Evolutionary conservation across 441 rosid genomes (phyloP).

Genomic region (Pelargonium citronellum): DNA sequence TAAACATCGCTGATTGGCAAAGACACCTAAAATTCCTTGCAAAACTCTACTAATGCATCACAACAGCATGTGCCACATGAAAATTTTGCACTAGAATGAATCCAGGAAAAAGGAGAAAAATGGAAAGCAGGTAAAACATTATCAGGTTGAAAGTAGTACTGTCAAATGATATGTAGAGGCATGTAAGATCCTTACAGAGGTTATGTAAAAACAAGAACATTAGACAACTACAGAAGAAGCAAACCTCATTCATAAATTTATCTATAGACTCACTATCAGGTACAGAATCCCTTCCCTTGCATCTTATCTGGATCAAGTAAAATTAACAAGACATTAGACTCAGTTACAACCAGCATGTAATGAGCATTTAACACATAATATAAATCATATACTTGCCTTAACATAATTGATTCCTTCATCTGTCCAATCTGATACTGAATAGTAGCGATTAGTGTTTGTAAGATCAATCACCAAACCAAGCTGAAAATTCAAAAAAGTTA

Average conservation of each 20-base stretch:
- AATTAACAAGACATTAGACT: slow-evolving; percentile 15
- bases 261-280: slow-evolving; percentile 85
- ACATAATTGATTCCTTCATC: slow-evolving; percentile 87
- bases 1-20: neutral
- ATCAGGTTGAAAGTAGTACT: slow-evolving; percentile 2
- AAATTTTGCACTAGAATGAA: neutral
- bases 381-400: slow-evolving; percentile 45
- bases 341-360: slow-evolving; percentile 9
- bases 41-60: neutral
- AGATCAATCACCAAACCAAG: slow-evolving; percentile 97
- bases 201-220: neutral
- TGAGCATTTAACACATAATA: neutral
- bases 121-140: neutral
- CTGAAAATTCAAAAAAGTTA: slow-evolving; percentile 33
- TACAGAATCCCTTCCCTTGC: slow-evolving; percentile 88
- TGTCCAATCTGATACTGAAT: slow-evolving; percentile 66
- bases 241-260: slow-evolving; percentile 81
- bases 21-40: slow-evolving; percentile 1
- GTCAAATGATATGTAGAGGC: neutral
- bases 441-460: slow-evolving; percentile 91
- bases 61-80: neutral
- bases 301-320: slow-evolving; percentile 54
- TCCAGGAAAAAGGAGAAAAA: neutral
- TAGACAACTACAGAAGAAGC: slow-evolving; percentile 9
- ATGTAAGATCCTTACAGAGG: neutral